Percentiles rank a stretch among this genome's conserved stretches.
Evolutionary conservation across 352 stramenopile species (phyloP).

Genomic region (Globisporangium irregulare): DNA sequence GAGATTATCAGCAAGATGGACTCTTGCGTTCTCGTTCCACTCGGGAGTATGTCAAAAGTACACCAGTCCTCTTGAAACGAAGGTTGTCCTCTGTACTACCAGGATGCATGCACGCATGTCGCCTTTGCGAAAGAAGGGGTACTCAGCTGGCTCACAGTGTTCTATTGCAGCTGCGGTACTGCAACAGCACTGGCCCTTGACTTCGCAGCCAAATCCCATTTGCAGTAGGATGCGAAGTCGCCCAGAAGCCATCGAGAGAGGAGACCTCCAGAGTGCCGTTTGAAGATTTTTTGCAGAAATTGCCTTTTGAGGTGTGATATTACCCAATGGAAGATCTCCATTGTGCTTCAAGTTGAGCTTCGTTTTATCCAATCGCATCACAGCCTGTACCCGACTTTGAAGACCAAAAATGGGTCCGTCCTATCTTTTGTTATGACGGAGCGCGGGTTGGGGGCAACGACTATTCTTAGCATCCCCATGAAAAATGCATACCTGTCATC

Average conservation of each 20-base stretch:
- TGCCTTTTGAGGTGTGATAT: neutral
- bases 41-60: neutral
- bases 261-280: neutral
- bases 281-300: neutral
- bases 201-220: neutral
- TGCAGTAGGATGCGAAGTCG: neutral
- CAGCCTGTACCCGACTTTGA: neutral
- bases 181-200: neutral
- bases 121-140: too few species aligned
- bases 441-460: neutral
- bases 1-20: neutral
- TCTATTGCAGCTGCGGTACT: too few species aligned
- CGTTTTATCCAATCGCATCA: slow-evolving; percentile 1
- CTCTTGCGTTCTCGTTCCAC: neutral
- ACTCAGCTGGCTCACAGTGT: too few species aligned
- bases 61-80: neutral
- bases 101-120: neutral
- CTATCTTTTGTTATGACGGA: slow-evolving; percentile 19
- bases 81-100: neutral
- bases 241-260: neutral
- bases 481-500: neutral
- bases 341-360: slow-evolving; percentile 8
- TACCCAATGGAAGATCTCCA: neutral
- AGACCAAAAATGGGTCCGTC: slow-evolving; percentile 5
- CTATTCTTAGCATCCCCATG: neutral